Conservation (phyloP, 2,329 filamentous ascomycete species). For the Colletotrichum spinosum region DNA sequence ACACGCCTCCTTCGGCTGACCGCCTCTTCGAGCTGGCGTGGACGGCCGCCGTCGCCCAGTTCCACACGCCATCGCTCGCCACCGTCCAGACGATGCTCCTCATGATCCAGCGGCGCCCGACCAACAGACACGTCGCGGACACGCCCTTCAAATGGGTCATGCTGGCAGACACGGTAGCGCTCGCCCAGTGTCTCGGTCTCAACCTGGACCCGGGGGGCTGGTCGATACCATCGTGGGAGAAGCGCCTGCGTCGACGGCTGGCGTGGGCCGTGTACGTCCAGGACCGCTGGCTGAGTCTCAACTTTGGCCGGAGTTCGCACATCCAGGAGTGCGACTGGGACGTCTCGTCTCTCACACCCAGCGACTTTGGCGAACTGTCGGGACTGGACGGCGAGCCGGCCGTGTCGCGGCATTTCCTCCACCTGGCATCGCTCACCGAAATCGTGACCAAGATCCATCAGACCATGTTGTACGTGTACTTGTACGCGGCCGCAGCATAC, state of each 20-base stretch:
- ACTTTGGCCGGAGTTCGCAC: conserved; percentile 24
- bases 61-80: conserved; percentile 15
- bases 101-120: conserved; percentile 28
- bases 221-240: conserved; percentile 27
- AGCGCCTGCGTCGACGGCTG: conserved; percentile 18
- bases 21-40: conserved; percentile 24
- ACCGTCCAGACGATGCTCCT: conserved; percentile 29
- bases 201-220: conserved; percentile 21
- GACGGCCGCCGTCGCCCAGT: conserved; percentile 16
- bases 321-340: conserved; percentile 32
- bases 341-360: background rate
- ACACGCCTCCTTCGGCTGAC: conserved; percentile 15
- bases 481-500: too few relatives aligned
- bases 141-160: conserved; percentile 35
- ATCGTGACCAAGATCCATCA: too few relatives aligned
- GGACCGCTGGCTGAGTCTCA: conserved; percentile 26
- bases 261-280: conserved; percentile 28
- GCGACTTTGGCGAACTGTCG: too few relatives aligned
- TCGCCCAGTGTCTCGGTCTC: conserved; percentile 21
- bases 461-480: too few relatives aligned
- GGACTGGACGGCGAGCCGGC: too few relatives aligned
- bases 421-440: too few relatives aligned
- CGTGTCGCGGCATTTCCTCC: too few relatives aligned
- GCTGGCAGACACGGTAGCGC: conserved; percentile 26
- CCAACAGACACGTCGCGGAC: conserved; percentile 28